Evolutionary conservation across 2,329 filamentous ascomycete genomes (phyloP).

Genomic region (Penicillium vulpinum): DNA sequence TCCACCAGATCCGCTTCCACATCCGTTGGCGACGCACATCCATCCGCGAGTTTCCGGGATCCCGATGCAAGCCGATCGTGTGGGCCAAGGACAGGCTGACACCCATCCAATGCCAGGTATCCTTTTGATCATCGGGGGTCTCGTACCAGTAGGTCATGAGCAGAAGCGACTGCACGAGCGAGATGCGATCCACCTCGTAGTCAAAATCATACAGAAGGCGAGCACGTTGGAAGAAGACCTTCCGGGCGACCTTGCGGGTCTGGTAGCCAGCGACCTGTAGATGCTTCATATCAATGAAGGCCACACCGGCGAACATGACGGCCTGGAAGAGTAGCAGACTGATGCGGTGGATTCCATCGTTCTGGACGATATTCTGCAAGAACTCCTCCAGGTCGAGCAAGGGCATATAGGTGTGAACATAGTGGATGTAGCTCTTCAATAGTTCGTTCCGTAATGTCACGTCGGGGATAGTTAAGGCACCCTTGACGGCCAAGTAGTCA

Average conservation of each 20-base stretch:
- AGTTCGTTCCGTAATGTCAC: conserved; percentile 73
- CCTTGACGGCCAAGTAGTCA: conserved; percentile 78
- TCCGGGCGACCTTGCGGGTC: conserved; percentile 77
- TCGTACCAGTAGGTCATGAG: conserved; percentile 98
- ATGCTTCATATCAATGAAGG: conserved; percentile 79
- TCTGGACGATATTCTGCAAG: conserved; percentile 57
- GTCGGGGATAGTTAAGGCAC: conserved; percentile 75
- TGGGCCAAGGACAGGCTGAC: conserved; percentile 90
- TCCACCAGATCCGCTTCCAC: conserved; percentile 98
- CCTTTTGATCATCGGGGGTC: conserved; percentile 93
- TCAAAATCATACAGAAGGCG: conserved; percentile 94
- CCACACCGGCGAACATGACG: conserved; percentile 89
- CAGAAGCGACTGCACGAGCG: conserved; percentile 82
- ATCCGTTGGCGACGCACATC: conserved; percentile 71
- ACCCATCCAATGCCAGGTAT: conserved; percentile 99
- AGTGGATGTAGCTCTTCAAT: conserved; percentile 79
- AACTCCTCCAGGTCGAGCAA: conserved; percentile 69
- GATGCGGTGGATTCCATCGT: conserved; percentile 69
- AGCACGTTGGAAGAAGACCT: conserved; percentile 84
- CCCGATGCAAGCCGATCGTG: conserved; percentile 88
- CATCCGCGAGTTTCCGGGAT: conserved; percentile 77
- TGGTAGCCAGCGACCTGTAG: conserved; percentile 75
- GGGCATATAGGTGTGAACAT: conserved; percentile 92
- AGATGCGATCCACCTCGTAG: conserved; percentile 85
- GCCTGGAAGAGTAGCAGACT: conserved; percentile 90